Percentiles rank a stretch among this genome's conserved stretches.
Evolutionary conservation across 2,329 filamentous ascomycete species (phyloP).

Genomic region (Parafenestella ontariensis): DNA sequence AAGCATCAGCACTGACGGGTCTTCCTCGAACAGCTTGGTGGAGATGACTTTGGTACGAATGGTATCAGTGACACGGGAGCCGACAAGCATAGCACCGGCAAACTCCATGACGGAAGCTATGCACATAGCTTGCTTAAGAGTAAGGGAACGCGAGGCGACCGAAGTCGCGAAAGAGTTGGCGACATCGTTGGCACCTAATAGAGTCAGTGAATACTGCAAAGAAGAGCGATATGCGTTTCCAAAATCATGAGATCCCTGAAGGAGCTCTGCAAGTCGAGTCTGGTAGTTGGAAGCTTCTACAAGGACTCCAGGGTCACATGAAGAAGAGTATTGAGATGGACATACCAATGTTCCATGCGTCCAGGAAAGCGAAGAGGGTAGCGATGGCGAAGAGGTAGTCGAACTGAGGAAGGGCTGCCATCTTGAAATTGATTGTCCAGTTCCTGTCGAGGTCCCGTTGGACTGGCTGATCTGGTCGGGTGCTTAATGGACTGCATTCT

Average conservation of each 20-base stretch:
- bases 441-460: constrained; percentile 8
- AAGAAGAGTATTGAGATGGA: not conserved
- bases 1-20: constrained; percentile 59
- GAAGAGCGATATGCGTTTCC: not conserved
- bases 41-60: constrained; percentile 58
- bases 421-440: constrained; percentile 19
- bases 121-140: constrained; percentile 56
- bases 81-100: constrained; percentile 52
- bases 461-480: constrained; percentile 10
- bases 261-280: not conserved
- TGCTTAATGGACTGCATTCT: constrained; percentile 7
- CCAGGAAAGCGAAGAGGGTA: constrained; percentile 70
- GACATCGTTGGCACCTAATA: constrained; percentile 58
- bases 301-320: not conserved
- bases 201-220: constrained; percentile 1
- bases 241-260: too few species aligned
- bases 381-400: constrained; percentile 70
- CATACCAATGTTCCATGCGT: constrained; percentile 70
- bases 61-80: constrained; percentile 53
- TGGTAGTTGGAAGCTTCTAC: not conserved
- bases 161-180: constrained; percentile 59
- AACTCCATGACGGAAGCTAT: constrained; percentile 56
- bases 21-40: constrained; percentile 52
- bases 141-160: constrained; percentile 56
- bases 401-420: constrained; percentile 58